Evolutionary conservation across 129 eudicot species (phyloP), one percentile per base, ranked within the genome.

Genomic region (Artemisia tridentata): DNA sequence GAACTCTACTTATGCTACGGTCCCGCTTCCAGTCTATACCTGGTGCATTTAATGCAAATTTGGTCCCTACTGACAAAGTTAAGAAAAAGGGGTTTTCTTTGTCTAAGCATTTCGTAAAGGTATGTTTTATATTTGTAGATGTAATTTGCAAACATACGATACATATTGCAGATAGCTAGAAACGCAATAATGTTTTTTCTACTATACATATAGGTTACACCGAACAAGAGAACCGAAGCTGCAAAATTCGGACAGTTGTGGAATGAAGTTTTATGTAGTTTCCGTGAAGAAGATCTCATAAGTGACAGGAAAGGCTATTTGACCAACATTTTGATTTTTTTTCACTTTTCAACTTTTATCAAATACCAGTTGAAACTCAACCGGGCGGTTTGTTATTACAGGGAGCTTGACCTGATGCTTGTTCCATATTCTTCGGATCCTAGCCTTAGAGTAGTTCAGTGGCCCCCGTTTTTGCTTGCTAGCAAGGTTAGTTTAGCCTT

Each of bases 391-490:
- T 29, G 51, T 64, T 68, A 72, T 80, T 78, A 23, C 97, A 93
- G 99, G 95, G 99, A 95, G 91, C 91, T 95, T 97, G 97, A 95
- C 73, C 78, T 95, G 79, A 75, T 95, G 80, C 83, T 95, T 27
- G 99, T 95, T 77, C 99, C 97, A 51, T 90, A 95, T 80, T 84
- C 96, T 63, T 95, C 93, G 9, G 99, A 95, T 86, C 86, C 96
- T 58, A 88, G 91, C 83, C 82, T 95, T 10, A 88, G 84, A 68
- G 67, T 90, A 46, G 84, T 90, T 68, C 99, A 95, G 78, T 90
- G 99, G 99, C 99, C 99, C 46, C 99, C 97, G 5, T 95, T 85
- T 79, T 73, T 95, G 84, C 96, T 95, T 82, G 97, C 97, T 63
- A 86, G 96, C 89, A 95, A 95, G 97, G 98, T 87, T 72, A 69